Evolutionary conservation across 306 rosid species (phyloP), one percentile per base, ranked within the genome.

Genomic region (Quillaja saponaria): DNA sequence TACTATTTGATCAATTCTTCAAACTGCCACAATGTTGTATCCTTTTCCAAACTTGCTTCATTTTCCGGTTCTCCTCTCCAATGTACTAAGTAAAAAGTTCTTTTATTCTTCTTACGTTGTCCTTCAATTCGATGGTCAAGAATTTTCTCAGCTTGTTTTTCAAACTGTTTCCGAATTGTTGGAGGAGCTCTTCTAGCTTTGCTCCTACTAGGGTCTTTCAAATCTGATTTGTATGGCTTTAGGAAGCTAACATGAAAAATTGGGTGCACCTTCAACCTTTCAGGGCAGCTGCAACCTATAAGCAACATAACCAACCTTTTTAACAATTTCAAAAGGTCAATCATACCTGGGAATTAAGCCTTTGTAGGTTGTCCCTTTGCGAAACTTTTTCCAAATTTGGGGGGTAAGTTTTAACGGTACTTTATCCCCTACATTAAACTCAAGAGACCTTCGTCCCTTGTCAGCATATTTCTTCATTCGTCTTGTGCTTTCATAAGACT

Each of bases 41-140:
- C 59, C 10, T 55, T 40, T 11, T 53, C 61, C 71, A 51, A 40
- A 2, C 15, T 50, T 0, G 61, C 70, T 6, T 65, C 52, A 0
- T n/a, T 18, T 2, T 46, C 68, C 0, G 12, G 8, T 5, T 13
- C 6, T 0, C 58, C 58, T 8, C 35, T 38, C 49, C 59, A 64
- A 8, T 17, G 35, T 1, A 50, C 17, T 0, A 64, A 14, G 16
- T 42, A 42, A 13, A 42, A 13, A 1, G 15, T n/a, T 3, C 4
- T 42, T 17, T 8, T 0, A 8, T 42, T 42, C 17, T 42, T 42
- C 3, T 3, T 42, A n/a, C n/a, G n/a, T n/a, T n/a, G n/a, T n/a
- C n/a, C n/a, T n/a, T n/a, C n/a, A n/a, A n/a, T n/a, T n/a, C n/a
- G n/a, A n/a, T 42, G 48, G 8, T 42, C 48, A 2, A 42, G 17